Evolutionary conservation across 495 filamentous ascomycete species (phyloP).

Genomic region (Evernia prunastri): DNA sequence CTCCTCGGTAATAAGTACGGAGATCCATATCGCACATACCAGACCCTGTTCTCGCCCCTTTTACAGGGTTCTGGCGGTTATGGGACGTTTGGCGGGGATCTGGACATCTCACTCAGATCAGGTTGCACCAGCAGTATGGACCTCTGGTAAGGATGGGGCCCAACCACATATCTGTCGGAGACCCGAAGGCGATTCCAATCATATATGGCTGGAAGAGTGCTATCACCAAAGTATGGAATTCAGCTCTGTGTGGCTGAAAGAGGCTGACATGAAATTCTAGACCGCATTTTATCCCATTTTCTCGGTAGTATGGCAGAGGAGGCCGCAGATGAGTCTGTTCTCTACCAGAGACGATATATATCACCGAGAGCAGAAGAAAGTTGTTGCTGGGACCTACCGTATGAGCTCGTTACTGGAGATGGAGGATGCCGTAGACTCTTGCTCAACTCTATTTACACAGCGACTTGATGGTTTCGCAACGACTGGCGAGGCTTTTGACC

Average conservation of each 20-base stretch:
- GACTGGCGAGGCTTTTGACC: conserved; percentile 68
- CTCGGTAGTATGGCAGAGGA: no score
- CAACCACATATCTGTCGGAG: conserved; percentile 59
- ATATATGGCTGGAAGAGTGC: no score
- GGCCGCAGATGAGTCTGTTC: no score
- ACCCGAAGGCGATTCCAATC: conserved; percentile 50
- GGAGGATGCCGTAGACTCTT: conserved; percentile 11
- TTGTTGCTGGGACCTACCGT: conserved; percentile 46
- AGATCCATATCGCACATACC: no score
- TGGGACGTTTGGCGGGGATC: background rate
- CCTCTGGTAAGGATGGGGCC: conserved; percentile 65
- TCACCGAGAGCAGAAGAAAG: conserved; percentile 76
- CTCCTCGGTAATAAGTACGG: no score
- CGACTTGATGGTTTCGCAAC: conserved; percentile 72
- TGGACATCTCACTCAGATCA: conserved; percentile 28
- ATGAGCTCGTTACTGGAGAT: background rate
- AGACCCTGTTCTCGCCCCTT: conserved; percentile 42
- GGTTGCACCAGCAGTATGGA: conserved; percentile 68
- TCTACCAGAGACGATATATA: conserved; percentile 41
- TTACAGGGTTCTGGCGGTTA: conserved; percentile 67
- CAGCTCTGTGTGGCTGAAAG: no score
- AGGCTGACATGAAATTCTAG: no score
- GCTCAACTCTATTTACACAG: conserved; percentile 45
- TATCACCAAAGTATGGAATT: no score
- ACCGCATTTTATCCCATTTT: no score